Conservation (phyloP, 2,329 filamentous ascomycete genomes). For the Trichoderma cornu-damae region DNA sequence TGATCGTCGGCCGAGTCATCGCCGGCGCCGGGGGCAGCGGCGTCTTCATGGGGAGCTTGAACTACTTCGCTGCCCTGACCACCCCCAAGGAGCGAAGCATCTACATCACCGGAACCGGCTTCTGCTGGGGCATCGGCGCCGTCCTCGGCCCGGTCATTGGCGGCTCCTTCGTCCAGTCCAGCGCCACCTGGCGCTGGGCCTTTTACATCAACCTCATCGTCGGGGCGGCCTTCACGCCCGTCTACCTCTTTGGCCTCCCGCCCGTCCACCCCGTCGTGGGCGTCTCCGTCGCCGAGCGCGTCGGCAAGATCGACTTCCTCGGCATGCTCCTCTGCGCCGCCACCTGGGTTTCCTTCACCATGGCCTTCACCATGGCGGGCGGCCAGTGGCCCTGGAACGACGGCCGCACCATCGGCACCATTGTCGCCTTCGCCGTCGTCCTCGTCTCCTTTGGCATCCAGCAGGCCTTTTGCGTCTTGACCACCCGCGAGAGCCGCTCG, state of each 20-base stretch:
- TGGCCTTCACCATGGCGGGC: conserved; percentile 47
- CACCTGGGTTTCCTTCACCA: conserved; percentile 28
- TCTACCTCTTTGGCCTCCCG: conserved; percentile 8
- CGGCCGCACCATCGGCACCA: conserved; percentile 40
- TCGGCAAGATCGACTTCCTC: conserved; percentile 36
- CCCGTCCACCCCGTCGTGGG: conserved; percentile 8
- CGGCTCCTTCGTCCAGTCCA: conserved; percentile 33
- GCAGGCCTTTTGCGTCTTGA: conserved; percentile 8
- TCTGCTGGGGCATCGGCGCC: conserved; percentile 18
- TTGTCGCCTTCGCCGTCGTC: conserved; percentile 38
- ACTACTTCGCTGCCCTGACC: conserved; percentile 23
- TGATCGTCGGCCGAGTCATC: conserved; percentile 43
- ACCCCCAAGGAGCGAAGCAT: conserved; percentile 25
- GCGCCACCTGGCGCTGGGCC: conserved; percentile 17
- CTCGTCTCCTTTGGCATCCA: conserved; percentile 2
- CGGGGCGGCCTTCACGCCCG: conserved; percentile 6
- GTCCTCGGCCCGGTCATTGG: conserved; percentile 41
- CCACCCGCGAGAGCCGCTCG: not conserved
- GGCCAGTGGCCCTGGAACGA: conserved; percentile 41
- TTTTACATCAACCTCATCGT: conserved; percentile 52
- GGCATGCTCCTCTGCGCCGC: conserved; percentile 1
- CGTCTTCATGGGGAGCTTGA: conserved; percentile 32
- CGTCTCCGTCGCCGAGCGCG: conserved; percentile 21
- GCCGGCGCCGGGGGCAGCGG: conserved; percentile 40
- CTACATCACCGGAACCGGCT: conserved; percentile 25